Conservation (phyloP, 805 yeast genomes). For the Phaffomyces opuntiae region DNA sequence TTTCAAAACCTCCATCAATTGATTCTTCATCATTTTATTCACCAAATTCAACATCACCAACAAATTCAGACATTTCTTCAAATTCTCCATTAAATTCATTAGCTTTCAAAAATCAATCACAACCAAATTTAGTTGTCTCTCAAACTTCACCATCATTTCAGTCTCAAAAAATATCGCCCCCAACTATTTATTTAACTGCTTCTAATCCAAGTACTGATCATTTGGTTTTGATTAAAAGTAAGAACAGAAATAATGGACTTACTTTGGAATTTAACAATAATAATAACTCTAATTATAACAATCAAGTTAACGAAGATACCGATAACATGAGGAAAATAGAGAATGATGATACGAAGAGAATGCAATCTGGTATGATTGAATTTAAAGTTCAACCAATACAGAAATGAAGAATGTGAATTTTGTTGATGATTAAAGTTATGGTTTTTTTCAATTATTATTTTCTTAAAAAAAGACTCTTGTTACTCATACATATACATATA, state of each 20-base stretch:
- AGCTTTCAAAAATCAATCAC: neutral
- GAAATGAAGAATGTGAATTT: neutral
- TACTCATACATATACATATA: too few species aligned
- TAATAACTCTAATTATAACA: too few species aligned
- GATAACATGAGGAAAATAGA: neutral
- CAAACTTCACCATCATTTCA: slow-evolving; percentile 15
- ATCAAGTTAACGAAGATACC: neutral
- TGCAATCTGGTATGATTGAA: slow-evolving; percentile 16
- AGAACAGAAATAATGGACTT: neutral
- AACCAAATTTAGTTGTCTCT: neutral
- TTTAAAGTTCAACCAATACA: slow-evolving; percentile 5
- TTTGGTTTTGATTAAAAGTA: neutral
- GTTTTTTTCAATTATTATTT: too few species aligned
- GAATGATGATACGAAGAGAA: slow-evolving; percentile 4
- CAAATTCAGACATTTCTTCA: slow-evolving; percentile 19
- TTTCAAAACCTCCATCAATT: slow-evolving; percentile 20
- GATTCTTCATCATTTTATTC: slow-evolving; percentile 16
- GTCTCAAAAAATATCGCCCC: slow-evolving; percentile 13
- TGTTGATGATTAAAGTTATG: neutral
- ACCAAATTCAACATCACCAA: slow-evolving; percentile 18
- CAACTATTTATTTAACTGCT: slow-evolving; percentile 4
- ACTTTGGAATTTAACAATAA: neutral
- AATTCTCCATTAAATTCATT: slow-evolving; percentile 15
- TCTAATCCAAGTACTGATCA: slow-evolving; percentile 3
- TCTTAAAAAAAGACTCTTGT: too few species aligned